Base-by-base conservation (phyloP, 208 protist species). In the Trypanosomatidae sp. region DNA sequence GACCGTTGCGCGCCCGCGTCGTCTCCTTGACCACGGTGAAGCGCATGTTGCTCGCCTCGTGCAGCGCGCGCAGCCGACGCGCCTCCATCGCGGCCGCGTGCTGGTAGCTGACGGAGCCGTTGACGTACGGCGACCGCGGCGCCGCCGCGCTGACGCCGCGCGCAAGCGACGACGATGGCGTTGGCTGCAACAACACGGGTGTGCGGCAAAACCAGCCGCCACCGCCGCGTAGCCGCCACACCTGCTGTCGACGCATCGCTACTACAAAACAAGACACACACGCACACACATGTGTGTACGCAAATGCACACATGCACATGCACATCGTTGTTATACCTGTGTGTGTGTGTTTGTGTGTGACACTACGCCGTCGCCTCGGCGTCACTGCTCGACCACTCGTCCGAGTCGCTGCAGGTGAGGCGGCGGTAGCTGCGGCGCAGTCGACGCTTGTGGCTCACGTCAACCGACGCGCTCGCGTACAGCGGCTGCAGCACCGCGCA, bases 391-490 rank as follows among this genome's bases (percentile, higher is more conserved):
- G 15, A 37, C 4, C 23, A 22, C 18, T 54, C 88, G 39, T 92
- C 83, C 7, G 83, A 92, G 53, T 92, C 83, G 39, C 83, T 92
- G 59, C 88, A 68, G 4, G 61, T 83, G 26, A 92, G 61, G 20
- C 52, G 43, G 23, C 72, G 65, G 28, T 85, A 35, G 24, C 60
- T 65, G 42, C 66, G 71, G 19, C 41, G 39, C 26, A 92, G 37
- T 4, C 75, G 68, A 8, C 54, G 62, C 49, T 66, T 84, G 48
- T 92, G 75, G 20, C 62, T 68, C 0, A 42, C 27, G n/a, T 74
- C 64, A 3, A 92, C 58, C 37, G 63, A 48, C 19, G 55, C 53
- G 20, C 46, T 61, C 7, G 47, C 13, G 8, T 64, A 22, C 20
- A 92, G 18, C 8, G 61, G 49, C n/a, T 77, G 70, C 19, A 92